Evolutionary conservation across 2,329 filamentous ascomycete species (phyloP), one percentile per base, ranked within the genome.

Genomic region (Clonostachys rosea): DNA sequence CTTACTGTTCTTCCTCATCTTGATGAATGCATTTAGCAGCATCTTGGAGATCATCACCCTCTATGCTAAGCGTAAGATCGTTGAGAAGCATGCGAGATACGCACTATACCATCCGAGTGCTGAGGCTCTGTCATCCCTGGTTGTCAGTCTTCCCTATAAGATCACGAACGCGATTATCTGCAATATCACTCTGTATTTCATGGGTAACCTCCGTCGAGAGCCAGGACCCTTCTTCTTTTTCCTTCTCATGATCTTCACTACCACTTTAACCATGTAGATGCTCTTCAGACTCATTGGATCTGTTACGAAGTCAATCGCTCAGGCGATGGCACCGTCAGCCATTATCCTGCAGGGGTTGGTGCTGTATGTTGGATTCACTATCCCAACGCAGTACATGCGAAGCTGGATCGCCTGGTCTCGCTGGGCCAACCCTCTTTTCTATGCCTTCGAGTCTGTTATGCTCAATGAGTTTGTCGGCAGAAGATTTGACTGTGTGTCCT

Each of bases 401-500:
- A 36, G n/a, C 24, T 53, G 52, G 52, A 34, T 78, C 24, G 42
- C 9, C 18, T 44, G 42, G 42, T n/a, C 34, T 20, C 42, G 24
- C 7, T 44, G 24, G 17, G 34, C 34, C 42, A 44, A 94, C 50
- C 88, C 89, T 4, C 76, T 95, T 9, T 82, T 80, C 2, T 95
- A 94, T 53, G 82, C 83, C 0, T 95, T 95, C 58, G 89, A 95
- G 62, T 73, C 82, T 0, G 73, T 95, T 20, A 86, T 91, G 77
- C 77, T 88, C 52, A 95, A 95, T 65, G 91, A 96, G 64, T 95
- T 95, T 59, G 67, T 82, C 54, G 68, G 72, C 49, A 79, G 84
- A 13, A 52, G 79, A 0, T 94, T 86, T 60, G 42, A 45, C 1
- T 83, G 79, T 58, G 65, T 61, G 16, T 20, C 79, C 52, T 76